Evolutionary conservation across 225 moss, liverwort and hornwort genomes (phyloP).

Genomic region (Rhytidiadelphus loreus): DNA sequence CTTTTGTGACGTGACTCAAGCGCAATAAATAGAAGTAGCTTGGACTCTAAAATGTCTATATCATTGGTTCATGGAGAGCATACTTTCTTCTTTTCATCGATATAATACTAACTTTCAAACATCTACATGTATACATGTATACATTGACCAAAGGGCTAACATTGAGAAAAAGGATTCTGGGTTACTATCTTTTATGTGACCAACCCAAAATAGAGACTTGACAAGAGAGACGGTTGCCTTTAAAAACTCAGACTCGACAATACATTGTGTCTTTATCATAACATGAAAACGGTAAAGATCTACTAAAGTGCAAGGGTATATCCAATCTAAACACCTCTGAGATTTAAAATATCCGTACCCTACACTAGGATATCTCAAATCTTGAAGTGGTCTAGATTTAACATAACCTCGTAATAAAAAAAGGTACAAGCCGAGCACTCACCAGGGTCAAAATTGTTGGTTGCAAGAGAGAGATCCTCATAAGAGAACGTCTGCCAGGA

Average conservation of each 20-base stretch:
- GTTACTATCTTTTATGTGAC: background rate
- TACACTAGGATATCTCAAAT: background rate
- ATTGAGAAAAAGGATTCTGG: background rate
- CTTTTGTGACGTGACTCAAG: background rate
- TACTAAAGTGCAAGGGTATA: background rate
- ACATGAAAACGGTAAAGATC: background rate
- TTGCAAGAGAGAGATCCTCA: conserved; percentile 66
- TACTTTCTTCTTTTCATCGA: background rate
- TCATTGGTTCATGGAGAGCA: background rate
- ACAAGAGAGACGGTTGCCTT: background rate
- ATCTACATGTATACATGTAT: background rate
- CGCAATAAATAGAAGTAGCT: background rate
- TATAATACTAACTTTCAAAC: background rate
- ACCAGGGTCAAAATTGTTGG: conserved; percentile 65
- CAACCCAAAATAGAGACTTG: background rate
- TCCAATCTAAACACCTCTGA: background rate
- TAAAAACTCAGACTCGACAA: background rate
- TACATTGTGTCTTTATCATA: background rate
- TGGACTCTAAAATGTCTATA: background rate
- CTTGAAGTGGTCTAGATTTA: background rate
- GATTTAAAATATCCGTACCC: background rate
- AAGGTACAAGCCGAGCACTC: background rate
- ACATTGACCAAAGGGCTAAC: background rate
- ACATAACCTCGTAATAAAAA: background rate
- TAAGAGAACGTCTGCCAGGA: conserved; percentile 83